Conservation (phyloP, 2,329 filamentous ascomycete species). For the Teratosphaeria viscida region DNA sequence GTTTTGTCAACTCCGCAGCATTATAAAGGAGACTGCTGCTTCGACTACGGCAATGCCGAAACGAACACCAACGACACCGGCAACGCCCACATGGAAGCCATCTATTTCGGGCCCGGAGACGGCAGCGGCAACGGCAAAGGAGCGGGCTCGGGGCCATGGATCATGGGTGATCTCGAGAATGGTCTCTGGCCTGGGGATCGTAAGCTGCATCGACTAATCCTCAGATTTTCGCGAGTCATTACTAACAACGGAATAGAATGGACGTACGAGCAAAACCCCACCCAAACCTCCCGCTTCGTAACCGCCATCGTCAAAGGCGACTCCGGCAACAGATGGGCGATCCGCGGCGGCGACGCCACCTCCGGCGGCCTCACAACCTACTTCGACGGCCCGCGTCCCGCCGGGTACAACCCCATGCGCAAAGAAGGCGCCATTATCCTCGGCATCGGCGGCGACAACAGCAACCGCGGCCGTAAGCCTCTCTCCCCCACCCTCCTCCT, state of each 20-base stretch:
- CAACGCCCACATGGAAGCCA: constrained; percentile 57
- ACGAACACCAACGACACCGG: constrained; percentile 38
- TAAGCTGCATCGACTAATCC: background rate
- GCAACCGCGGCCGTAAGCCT: constrained; percentile 30
- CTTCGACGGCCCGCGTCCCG: constrained; percentile 48
- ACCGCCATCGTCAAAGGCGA: constrained; percentile 49
- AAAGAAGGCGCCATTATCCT: constrained; percentile 58
- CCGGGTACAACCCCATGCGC: constrained; percentile 50
- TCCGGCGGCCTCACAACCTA: constrained; percentile 48
- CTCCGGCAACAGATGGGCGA: constrained; percentile 44
- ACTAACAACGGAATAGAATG: constrained; percentile 34
- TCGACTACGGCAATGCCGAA: constrained; percentile 36
- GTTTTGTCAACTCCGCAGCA: constrained; percentile 5
- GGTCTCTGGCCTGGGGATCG: constrained; percentile 49
- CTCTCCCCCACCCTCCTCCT: background rate
- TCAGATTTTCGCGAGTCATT: background rate
- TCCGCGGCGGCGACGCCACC: constrained; percentile 48
- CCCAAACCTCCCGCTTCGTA: constrained; percentile 46
- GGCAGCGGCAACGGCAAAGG: constrained; percentile 46
- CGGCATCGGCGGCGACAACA: constrained; percentile 63
- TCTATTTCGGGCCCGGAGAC: constrained; percentile 48
- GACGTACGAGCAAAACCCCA: constrained; percentile 43
- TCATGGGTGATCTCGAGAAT: constrained; percentile 61
- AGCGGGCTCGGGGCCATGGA: constrained; percentile 51
- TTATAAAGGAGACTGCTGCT: constrained; percentile 36